These are phyloP conservation scores for Sclerotinia trifoliorum DNA, from an alignment of 2,329 filamentous ascomycete genomes.

Conservation along the genomic window DNA sequence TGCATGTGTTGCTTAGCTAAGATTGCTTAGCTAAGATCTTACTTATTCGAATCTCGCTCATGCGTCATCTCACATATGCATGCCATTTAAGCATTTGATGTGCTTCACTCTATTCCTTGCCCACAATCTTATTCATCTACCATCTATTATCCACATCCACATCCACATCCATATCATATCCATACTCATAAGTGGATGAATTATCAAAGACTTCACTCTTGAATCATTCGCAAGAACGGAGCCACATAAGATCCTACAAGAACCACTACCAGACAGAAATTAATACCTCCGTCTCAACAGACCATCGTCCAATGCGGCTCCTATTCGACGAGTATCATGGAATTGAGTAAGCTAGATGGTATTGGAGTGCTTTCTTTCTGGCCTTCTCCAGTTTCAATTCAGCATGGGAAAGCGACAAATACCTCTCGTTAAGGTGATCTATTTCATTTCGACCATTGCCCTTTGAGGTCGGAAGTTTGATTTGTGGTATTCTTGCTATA, in stretches of 20 bases:
- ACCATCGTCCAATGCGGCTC: neutral
- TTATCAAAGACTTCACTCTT: neutral
- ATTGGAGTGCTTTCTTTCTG: neutral
- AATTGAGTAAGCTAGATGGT: neutral
- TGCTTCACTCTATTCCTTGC: neutral
- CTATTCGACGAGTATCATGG: neutral
- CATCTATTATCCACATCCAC: too few species aligned
- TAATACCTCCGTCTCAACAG: neutral
- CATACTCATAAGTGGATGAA: too few species aligned
- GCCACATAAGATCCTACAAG: too few species aligned
- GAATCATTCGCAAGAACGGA: too few species aligned
- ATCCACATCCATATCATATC: too few species aligned
- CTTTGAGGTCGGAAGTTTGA: constrained; percentile 39
- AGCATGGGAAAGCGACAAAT: constrained; percentile 27
- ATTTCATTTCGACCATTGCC: constrained; percentile 31
- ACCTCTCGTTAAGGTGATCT: constrained; percentile 32
- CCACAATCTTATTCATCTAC: neutral
- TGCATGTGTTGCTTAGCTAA: neutral
- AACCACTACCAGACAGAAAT: neutral
- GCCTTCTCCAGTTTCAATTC: neutral
- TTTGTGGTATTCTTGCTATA: constrained; percentile 28
- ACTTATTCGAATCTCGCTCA: neutral
- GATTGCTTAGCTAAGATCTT: too few species aligned
- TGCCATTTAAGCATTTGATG: neutral
- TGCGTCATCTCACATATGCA: constrained; percentile 4